Percentiles rank a stretch among this genome's conserved stretches.
Evolutionary conservation across 805 yeast species (phyloP).

Genomic region (Candida boleticola): DNA sequence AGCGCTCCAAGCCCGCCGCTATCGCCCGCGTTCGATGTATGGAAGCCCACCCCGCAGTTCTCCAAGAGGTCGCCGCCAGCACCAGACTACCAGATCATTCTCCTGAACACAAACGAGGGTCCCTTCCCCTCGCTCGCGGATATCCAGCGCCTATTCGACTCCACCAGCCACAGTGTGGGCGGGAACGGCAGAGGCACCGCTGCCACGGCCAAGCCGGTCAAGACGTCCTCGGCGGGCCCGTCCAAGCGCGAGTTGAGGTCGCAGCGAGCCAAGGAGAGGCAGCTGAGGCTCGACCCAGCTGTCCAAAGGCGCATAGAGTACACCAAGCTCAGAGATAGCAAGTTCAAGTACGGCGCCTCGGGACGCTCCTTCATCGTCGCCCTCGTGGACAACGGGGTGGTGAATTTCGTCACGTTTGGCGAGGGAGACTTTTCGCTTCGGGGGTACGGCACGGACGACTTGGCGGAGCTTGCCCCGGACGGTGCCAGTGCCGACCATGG

Average conservation of each 20-base stretch:
- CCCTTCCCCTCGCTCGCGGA: conserved; percentile 48
- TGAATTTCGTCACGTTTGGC: conserved; percentile 58
- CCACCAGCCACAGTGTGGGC: conserved; percentile 2
- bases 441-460: conserved; percentile 5
- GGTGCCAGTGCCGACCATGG: not conserved
- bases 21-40: conserved; percentile 59
- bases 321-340: conserved; percentile 29
- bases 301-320: conserved; percentile 26
- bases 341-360: conserved; percentile 50
- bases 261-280: conserved; percentile 24
- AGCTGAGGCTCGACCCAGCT: conserved; percentile 22
- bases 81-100: conserved; percentile 74
- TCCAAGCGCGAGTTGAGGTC: conserved; percentile 25
- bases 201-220: conserved; percentile 4
- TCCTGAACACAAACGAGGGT: conserved; percentile 45
- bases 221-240: conserved; percentile 13
- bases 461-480: not conserved
- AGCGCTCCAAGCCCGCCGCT: conserved; percentile 12
- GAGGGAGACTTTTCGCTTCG: conserved; percentile 48
- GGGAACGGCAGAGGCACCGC: conserved; percentile 8
- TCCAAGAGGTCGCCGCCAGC: conserved; percentile 64
- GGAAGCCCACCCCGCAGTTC: conserved; percentile 79
- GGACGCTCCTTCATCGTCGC: conserved; percentile 58
- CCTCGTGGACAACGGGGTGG: conserved; percentile 69
- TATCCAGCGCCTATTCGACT: conserved; percentile 30